Percentiles rank a stretch among this genome's conserved stretches.
These are phyloP conservation scores for Plasmodium knowlesi DNA, from an alignment of 169 alveolate species.

Conservation along the genomic window DNA sequence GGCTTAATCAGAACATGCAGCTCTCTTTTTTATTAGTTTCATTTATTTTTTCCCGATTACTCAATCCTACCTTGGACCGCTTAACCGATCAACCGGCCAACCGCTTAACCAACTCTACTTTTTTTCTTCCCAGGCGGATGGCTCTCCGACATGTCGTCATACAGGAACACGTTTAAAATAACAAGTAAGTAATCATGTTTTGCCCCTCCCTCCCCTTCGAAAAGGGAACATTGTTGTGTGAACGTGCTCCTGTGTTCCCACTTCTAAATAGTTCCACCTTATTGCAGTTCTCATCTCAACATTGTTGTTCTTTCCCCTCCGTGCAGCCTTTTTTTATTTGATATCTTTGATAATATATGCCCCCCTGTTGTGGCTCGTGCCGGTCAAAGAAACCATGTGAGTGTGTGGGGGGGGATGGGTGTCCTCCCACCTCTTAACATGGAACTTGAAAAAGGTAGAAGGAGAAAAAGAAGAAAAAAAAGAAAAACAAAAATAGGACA, in stretches of 20 bases:
- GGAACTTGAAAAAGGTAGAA: background rate
- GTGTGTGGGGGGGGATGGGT: background rate
- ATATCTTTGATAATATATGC: slow-evolving; percentile 48
- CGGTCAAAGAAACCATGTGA: slow-evolving; percentile 44
- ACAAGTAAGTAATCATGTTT: slow-evolving; percentile 33
- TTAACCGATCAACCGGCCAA: background rate
- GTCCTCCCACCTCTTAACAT: background rate
- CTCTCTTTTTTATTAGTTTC: background rate
- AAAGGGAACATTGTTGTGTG: background rate
- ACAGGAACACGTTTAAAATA: slow-evolving; percentile 73
- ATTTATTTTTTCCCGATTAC: background rate
- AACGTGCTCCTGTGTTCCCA: background rate
- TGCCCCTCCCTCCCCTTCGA: background rate
- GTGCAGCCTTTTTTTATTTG: slow-evolving; percentile 51
- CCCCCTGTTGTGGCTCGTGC: slow-evolving; percentile 71
- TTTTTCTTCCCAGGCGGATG: slow-evolving; percentile 39
- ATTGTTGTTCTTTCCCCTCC: background rate
- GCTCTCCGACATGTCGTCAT: slow-evolving; percentile 72
- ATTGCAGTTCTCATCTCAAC: background rate
- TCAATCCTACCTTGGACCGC: background rate
- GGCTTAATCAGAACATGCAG: background rate
- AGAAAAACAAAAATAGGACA: background rate
- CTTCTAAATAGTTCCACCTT: background rate
- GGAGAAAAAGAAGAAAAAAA: background rate
- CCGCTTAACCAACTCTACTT: background rate